These are phyloP conservation scores for Diospyros lotus DNA, from an alignment of 148 eudicot genomes.

Conservation along the genomic window DNA sequence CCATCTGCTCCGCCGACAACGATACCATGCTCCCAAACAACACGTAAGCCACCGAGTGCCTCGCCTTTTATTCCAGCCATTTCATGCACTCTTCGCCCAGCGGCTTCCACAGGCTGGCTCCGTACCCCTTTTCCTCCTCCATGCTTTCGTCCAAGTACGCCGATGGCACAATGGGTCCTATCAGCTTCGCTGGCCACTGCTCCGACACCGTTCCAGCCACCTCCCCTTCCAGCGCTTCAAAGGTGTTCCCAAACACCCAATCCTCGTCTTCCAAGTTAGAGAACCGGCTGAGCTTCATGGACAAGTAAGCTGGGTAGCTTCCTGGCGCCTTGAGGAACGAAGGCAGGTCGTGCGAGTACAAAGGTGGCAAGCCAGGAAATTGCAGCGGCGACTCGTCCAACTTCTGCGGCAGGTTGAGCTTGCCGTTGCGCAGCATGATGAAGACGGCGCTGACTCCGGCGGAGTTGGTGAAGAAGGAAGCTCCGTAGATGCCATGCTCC, in stretches of 20 bases:
- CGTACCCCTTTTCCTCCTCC: conserved; percentile 44
- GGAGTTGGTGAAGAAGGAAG: conserved; percentile 57
- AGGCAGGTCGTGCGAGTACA: conserved; percentile 29
- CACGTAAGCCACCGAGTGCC: conserved; percentile 41
- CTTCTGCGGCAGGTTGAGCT: conserved; percentile 28
- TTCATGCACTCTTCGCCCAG: conserved; percentile 31
- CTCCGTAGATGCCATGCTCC: conserved; percentile 36
- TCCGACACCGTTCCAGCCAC: conserved; percentile 7
- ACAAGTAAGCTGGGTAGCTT: conserved; percentile 58
- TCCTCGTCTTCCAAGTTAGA: conserved; percentile 44
- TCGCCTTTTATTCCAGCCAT: conserved; percentile 39
- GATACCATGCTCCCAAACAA: conserved; percentile 61
- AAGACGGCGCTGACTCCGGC: conserved; percentile 42
- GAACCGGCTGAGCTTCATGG: conserved; percentile 50
- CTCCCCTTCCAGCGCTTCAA: conserved; percentile 49
- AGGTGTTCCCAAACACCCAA: conserved; percentile 48
- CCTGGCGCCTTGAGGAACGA: conserved; percentile 39
- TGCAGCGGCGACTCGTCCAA: conserved; percentile 22
- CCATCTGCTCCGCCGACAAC: conserved; percentile 35
- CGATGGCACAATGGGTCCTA: conserved; percentile 67
- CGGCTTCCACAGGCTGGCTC: conserved; percentile 51
- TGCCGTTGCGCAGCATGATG: conserved; percentile 32
- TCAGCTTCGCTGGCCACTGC: conserved; percentile 45
- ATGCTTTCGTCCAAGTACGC: conserved; percentile 48
- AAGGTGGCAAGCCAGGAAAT: conserved; percentile 36